Conservation (phyloP, 768 basidiomycete genomes). For the Amanita brunnescens region DNA sequence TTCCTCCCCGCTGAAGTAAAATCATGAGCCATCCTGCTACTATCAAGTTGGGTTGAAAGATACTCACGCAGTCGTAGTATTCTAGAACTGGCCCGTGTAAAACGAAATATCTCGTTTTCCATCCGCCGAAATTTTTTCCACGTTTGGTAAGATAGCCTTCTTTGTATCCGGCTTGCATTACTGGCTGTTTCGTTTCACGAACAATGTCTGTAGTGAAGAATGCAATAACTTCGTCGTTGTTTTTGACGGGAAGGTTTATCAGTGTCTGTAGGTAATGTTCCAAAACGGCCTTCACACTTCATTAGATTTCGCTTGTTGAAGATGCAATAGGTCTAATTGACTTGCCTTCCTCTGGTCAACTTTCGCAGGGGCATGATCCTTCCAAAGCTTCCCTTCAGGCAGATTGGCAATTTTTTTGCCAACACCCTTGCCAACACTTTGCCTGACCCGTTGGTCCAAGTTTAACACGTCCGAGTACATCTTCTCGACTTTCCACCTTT, state of each 20-base stretch:
- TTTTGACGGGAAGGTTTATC: conserved; percentile 73
- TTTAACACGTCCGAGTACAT: conserved; percentile 88
- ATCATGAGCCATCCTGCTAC: conserved; percentile 14
- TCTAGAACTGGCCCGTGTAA: conserved; percentile 84
- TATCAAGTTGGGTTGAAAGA: neutral
- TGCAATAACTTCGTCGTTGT: conserved; percentile 81
- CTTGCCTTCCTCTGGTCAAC: conserved; percentile 92
- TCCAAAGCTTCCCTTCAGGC: conserved; percentile 93
- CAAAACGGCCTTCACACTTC: conserved; percentile 48
- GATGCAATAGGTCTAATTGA: conserved; percentile 9
- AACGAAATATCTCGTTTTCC: conserved; percentile 95
- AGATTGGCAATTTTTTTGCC: conserved; percentile 72
- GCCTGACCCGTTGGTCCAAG: conserved; percentile 72
- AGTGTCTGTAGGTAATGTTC: conserved; percentile 84
- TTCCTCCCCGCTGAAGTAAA: conserved; percentile 63
- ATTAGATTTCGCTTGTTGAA: neutral
- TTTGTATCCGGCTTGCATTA: conserved; percentile 77
- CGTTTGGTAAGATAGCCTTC: conserved; percentile 95
- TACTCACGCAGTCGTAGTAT: conserved; percentile 90
- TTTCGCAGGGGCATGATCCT: conserved; percentile 93
- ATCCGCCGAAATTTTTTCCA: conserved; percentile 96
- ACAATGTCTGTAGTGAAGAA: conserved; percentile 91
- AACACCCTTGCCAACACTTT: conserved; percentile 55
- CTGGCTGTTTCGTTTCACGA: conserved; percentile 64
- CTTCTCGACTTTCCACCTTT: conserved; percentile 83